Base-by-base conservation (phyloP, 495 filamentous ascomycete genomes). In the Aspergillus avenaceus region DNA sequence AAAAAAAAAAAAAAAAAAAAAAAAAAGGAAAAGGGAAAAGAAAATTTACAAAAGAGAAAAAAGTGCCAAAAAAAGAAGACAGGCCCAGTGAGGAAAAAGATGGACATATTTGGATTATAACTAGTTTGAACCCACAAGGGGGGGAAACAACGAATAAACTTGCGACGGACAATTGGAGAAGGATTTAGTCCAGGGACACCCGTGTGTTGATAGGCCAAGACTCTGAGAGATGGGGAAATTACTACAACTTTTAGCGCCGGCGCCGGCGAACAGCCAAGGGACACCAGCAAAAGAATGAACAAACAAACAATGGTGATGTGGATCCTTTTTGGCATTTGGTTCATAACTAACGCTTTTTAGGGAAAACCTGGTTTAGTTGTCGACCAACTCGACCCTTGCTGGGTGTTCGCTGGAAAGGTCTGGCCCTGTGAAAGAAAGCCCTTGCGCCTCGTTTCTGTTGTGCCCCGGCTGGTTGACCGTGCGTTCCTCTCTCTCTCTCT, bases 401-500 rank as follows among this genome's bases (percentile, higher is more conserved):
- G 42, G 34, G 40, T 36, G 52, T 37, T 27, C 37, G 45, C 49
- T 48, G 32, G 47, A 50, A n/a, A 22, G 55, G 47, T 58, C 55
- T 58, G 51, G 55, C 42, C 55, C 55, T 47, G 38, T 36, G 47
- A 36, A 46, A 52, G 55, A 49, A 50, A 54, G 51, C 54, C 58
- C 58, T 58, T 61, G 51, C 54, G 48, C 51, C 48, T 61, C 51
- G 51, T 55, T 50, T 52, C 45, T 53, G 51, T 47, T 47, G 47
- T 46, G 29, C 47, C n/a, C n/a, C 42, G 31, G 24, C 19, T 44
- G 41, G 41, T 44, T 18, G 25, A 28, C 41, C 25, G 41, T 44
- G 25, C 41, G 11, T 6, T 21, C 4, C n/a, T 26, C 28, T 29
- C 41, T 43, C 32, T 14, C 32, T 41, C 41, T 41, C 13, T 58